These are phyloP conservation scores for Magnolia officinalis DNA, from an alignment of 164 flowering plant species.

Conservation along the genomic window DNA sequence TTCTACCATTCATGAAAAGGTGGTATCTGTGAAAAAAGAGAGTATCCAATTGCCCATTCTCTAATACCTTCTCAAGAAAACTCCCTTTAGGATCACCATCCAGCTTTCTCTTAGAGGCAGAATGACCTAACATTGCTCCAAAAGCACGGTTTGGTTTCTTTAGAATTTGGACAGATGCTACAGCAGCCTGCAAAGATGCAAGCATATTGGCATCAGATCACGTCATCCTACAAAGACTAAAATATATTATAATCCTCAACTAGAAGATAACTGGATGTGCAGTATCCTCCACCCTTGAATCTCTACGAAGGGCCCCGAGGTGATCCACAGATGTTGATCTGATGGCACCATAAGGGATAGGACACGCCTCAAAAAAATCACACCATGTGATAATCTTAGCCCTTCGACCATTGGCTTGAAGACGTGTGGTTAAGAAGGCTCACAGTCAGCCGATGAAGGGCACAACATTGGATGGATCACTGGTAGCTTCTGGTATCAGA, in stretches of 20 bases:
- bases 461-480: not conserved
- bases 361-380: not conserved
- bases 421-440: not conserved
- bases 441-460: not conserved
- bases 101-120: slow-evolving; percentile 52
- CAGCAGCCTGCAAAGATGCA: slow-evolving; percentile 38
- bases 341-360: not conserved
- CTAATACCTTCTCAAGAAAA: slow-evolving; percentile 3
- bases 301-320: not conserved
- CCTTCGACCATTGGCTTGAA: not conserved
- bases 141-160: slow-evolving; percentile 82
- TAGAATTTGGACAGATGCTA: slow-evolving; percentile 55
- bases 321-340: not conserved
- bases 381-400: not conserved
- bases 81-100: slow-evolving; percentile 36
- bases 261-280: not conserved
- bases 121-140: slow-evolving; percentile 69
- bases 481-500: not conserved
- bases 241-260: not conserved
- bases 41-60: not conserved
- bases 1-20: too few species aligned
- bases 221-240: not conserved
- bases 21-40: not conserved
- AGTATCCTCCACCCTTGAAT: not conserved
- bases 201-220: not conserved